phyloP scores from a whole-genome alignment of 176 grass and related monocot genomes.

The Areca catechu region DNA sequence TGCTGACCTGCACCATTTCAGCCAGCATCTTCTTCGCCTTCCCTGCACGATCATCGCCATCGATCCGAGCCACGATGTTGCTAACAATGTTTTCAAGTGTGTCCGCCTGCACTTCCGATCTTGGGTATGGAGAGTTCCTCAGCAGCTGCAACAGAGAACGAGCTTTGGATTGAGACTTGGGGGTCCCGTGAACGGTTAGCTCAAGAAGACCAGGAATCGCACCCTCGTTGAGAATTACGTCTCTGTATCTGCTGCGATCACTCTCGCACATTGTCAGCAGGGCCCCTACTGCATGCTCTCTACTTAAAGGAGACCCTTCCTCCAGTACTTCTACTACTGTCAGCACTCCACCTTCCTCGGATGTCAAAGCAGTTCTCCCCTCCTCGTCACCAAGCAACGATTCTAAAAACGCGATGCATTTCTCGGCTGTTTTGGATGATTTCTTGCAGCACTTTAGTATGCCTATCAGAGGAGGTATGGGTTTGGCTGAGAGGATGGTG shows the following conservation, averaged over 20 bases:
- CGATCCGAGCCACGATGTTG: slow-evolving; percentile 6
- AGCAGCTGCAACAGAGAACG: slow-evolving; percentile 5
- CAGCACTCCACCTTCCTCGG: slow-evolving; percentile 15
- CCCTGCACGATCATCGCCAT: slow-evolving; percentile 1
- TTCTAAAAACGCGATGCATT: slow-evolving; percentile 7
- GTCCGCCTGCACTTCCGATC: slow-evolving; percentile 2
- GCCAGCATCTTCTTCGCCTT: slow-evolving; percentile 22
- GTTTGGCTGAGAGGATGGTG: neutral
- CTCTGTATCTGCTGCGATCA: slow-evolving; percentile 11
- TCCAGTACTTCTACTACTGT: slow-evolving; percentile 12
- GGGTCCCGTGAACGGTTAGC: slow-evolving; percentile 14
- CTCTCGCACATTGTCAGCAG: slow-evolving; percentile 17
- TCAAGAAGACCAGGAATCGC: slow-evolving; percentile 16
- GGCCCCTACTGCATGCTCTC: slow-evolving; percentile 6
- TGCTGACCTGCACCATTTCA: slow-evolving; percentile 21
- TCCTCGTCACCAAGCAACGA: slow-evolving; percentile 6
- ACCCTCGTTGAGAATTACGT: slow-evolving; percentile 18
- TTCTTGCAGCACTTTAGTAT: slow-evolving; percentile 13
- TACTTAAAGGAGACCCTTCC: slow-evolving; percentile 7
- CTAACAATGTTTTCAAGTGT: slow-evolving; percentile 9
- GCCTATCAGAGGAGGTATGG: slow-evolving; percentile 16
- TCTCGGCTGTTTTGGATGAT: slow-evolving; percentile 6
- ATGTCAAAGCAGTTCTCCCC: slow-evolving; percentile 3
- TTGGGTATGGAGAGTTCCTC: slow-evolving; percentile 3
- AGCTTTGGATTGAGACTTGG: slow-evolving; percentile 12